A percentile compares a stretch with the other conserved stretches of the same genome.
Evolutionary conservation across 2,329 filamentous ascomycete genomes (phyloP).

Genomic region (Neoarthrinium moseri): DNA sequence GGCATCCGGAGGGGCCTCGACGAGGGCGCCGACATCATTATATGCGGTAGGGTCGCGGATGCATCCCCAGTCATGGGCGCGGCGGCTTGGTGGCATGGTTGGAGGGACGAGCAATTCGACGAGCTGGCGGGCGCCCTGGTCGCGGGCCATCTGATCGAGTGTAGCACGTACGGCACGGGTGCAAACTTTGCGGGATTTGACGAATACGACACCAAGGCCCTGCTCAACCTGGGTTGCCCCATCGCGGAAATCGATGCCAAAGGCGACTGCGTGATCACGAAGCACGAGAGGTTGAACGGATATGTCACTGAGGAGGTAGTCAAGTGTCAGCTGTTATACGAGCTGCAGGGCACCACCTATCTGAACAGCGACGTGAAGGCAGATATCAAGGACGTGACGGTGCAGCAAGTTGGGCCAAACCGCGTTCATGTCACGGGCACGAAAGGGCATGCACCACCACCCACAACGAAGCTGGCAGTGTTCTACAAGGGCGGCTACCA

Average conservation of each 20-base stretch:
- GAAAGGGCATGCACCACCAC: conserved; percentile 41
- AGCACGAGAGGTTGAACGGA: conserved; percentile 32
- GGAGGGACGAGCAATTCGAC: neutral
- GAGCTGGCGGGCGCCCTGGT: conserved; percentile 47
- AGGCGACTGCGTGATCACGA: conserved; percentile 33
- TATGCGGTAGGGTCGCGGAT: conserved; percentile 6
- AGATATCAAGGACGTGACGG: conserved; percentile 30
- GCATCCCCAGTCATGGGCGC: neutral
- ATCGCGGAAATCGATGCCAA: conserved; percentile 35
- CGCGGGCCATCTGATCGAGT: conserved; percentile 54
- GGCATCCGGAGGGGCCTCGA: conserved; percentile 43
- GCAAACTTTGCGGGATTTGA: conserved; percentile 54
- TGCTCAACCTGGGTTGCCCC: conserved; percentile 33
- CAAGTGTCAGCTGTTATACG: conserved; percentile 48
- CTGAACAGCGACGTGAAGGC: conserved; percentile 48
- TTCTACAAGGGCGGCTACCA: conserved; percentile 49
- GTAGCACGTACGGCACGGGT: conserved; percentile 52
- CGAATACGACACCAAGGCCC: conserved; percentile 29
- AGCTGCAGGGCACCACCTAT: conserved; percentile 46
- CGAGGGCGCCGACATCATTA: conserved; percentile 42
- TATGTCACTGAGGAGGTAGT: conserved; percentile 34
- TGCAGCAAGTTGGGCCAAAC: conserved; percentile 33
- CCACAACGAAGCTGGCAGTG: conserved; percentile 51
- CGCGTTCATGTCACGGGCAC: conserved; percentile 40
- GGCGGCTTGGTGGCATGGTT: conserved; percentile 1